phyloP scores from a whole-genome alignment of 805 yeast species.

The Myxozyma kluyveri region DNA sequence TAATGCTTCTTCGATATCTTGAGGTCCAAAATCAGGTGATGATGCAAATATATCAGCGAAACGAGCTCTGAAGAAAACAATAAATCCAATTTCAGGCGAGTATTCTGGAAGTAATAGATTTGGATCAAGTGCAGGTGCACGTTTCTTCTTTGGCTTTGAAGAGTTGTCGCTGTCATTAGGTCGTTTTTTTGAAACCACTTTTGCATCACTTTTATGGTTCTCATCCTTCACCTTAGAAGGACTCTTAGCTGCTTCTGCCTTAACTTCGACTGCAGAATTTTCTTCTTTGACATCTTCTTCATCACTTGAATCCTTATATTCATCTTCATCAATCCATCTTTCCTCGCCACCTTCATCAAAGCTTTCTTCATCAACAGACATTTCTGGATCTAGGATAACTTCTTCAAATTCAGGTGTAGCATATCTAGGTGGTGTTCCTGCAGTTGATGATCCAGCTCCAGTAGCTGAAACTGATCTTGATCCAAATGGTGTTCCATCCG shows the following conservation, averaged over 20 bases:
- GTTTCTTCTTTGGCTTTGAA: not conserved
- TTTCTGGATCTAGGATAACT: not conserved
- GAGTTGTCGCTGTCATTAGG: no score
- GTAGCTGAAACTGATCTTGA: no score
- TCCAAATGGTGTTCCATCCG: not conserved
- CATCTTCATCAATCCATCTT: not conserved
- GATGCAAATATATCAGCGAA: slow-evolving; percentile 37
- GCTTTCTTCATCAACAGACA: not conserved
- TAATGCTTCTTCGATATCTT: slow-evolving; percentile 43
- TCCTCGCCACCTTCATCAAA: not conserved
- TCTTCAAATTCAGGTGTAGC: not conserved
- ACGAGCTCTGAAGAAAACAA: slow-evolving; percentile 34
- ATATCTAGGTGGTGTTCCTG: not conserved
- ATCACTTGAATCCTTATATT: not conserved
- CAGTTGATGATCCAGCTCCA: no score
- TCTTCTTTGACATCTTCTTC: not conserved
- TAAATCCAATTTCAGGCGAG: slow-evolving; percentile 22
- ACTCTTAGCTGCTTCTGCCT: not conserved
- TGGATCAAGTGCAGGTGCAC: slow-evolving; percentile 3
- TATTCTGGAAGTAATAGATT: slow-evolving; percentile 18
- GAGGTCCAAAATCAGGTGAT: slow-evolving; percentile 41
- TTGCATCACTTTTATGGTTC: not conserved
- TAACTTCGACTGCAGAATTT: no score
- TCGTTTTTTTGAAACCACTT: no score
- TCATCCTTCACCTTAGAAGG: not conserved